Evolutionary conservation across 1,139 yeast species (phyloP).

Genomic region (Magnusiomyces ingens): DNA sequence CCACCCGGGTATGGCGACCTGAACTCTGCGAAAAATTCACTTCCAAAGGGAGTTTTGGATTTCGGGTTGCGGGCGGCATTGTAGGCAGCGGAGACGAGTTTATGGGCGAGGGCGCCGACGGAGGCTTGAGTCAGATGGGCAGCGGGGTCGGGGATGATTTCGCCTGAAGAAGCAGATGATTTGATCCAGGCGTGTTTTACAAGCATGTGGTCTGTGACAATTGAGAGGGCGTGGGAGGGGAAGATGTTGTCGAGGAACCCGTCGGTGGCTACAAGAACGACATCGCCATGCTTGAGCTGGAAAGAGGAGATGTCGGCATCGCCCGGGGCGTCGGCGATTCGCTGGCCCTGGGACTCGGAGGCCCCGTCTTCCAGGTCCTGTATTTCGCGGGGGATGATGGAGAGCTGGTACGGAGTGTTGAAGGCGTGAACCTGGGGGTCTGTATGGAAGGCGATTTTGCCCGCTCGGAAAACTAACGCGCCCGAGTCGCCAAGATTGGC

Average conservation of each 20-base stretch:
- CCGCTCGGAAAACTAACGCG: constrained; percentile 75
- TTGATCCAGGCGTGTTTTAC: constrained; percentile 15
- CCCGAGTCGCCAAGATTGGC: constrained; percentile 94
- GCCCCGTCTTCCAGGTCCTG: constrained; percentile 40
- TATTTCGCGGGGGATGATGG: constrained; percentile 64
- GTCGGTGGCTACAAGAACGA: constrained; percentile 83
- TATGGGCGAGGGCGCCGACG: constrained; percentile 39
- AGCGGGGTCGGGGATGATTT: constrained; percentile 3
- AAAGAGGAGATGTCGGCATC: constrained; percentile 40
- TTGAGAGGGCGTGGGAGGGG: constrained; percentile 60
- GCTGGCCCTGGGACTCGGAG: constrained; percentile 47
- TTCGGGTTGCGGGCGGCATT: constrained; percentile 63
- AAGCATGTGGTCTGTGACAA: constrained; percentile 30
- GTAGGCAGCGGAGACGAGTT: constrained; percentile 62
- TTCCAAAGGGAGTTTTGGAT: no score
- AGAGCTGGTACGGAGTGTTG: constrained; percentile 86
- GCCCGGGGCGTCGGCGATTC: constrained; percentile 47
- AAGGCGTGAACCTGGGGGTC: constrained; percentile 79
- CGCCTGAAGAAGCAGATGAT: background rate
- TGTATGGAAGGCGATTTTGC: constrained; percentile 58
- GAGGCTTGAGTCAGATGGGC: constrained; percentile 28
- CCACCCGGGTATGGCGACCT: no score
- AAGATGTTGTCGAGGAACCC: constrained; percentile 87
- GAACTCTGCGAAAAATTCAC: no score
- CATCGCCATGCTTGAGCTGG: constrained; percentile 49